Conservation (phyloP, 805 yeast species). For the Saccharomyces mikatae region DNA sequence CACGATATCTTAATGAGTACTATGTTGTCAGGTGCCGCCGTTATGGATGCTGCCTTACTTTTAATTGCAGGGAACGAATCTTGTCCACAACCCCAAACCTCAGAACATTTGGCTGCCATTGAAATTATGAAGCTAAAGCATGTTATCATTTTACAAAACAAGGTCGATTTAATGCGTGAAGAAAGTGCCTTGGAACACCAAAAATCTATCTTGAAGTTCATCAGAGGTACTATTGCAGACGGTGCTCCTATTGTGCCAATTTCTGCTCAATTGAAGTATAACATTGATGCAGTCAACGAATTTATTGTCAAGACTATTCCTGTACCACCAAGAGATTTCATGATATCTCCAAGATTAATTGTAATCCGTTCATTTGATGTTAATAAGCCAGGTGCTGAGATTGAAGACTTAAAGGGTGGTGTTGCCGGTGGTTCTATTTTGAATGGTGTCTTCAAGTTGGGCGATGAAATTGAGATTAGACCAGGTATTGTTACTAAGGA, state of each 20-base stretch:
- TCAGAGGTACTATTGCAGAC: constrained; percentile 97
- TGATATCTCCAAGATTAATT: constrained; percentile 87
- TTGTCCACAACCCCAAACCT: constrained; percentile 99
- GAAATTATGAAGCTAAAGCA: constrained; percentile 98
- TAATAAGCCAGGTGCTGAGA: constrained; percentile 97
- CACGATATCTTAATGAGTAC: constrained; percentile 99
- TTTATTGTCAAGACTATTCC: constrained; percentile 90
- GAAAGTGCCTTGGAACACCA: constrained; percentile 94
- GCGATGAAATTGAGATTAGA: constrained; percentile 97
- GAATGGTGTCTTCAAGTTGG: constrained; percentile 92
- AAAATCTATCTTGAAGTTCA: constrained; percentile 82
- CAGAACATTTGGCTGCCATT: constrained; percentile 98
- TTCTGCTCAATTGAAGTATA: constrained; percentile 96
- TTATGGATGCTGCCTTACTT: constrained; percentile 97
- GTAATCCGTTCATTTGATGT: constrained; percentile 98
- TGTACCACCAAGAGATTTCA: constrained; percentile 90
- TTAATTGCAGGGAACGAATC: constrained; percentile 97
- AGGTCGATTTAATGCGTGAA: constrained; percentile 97
- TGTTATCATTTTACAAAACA: constrained; percentile 91
- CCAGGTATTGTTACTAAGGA: constrained; percentile 98
- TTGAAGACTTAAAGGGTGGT: constrained; percentile 96
- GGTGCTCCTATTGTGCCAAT: constrained; percentile 99
- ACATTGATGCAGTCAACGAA: constrained; percentile 97
- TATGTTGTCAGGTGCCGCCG: constrained; percentile 99
- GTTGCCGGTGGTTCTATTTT: constrained; percentile 99